A percentile compares a stretch with the other conserved stretches of the same genome.
Evolutionary conservation across 2,329 filamentous ascomycete genomes (phyloP).

Genomic region (Neonectria sp.): DNA sequence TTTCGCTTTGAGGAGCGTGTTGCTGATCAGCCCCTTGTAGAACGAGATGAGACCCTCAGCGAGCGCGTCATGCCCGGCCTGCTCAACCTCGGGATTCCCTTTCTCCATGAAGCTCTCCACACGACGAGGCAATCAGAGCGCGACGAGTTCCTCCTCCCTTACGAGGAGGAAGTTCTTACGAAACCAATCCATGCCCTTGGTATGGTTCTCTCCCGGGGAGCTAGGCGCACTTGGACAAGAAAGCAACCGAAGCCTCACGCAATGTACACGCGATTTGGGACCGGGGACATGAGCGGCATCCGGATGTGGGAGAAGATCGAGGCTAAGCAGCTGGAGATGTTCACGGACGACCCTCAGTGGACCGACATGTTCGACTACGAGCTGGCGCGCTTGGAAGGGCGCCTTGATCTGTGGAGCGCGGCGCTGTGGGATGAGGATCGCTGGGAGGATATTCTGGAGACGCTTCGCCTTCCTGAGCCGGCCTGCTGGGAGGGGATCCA

Average conservation of each 20-base stretch:
- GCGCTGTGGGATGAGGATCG: conserved; percentile 31
- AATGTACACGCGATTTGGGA: conserved; percentile 26
- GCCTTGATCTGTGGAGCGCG: conserved; percentile 29
- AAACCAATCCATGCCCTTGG: conserved; percentile 18
- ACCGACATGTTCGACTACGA: conserved; percentile 17
- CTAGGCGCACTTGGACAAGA: conserved; percentile 24
- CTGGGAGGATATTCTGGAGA: conserved; percentile 24
- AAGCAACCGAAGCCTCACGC: not conserved
- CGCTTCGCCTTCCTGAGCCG: conserved; percentile 2
- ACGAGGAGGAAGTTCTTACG: not conserved
- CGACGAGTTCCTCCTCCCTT: conserved; percentile 8
- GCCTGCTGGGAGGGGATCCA: conserved; percentile 7
- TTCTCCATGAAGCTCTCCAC: conserved; percentile 27
- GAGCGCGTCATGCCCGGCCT: conserved; percentile 28
- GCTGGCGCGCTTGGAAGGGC: conserved; percentile 18
- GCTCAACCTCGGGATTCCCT: conserved; percentile 21
- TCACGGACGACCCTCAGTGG: not conserved
- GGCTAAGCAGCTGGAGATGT: conserved; percentile 1
- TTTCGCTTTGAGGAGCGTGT: not conserved
- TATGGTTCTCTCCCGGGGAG: conserved; percentile 29
- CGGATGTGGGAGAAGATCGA: conserved; percentile 26
- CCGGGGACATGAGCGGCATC: conserved; percentile 4
- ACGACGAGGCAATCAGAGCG: not conserved
- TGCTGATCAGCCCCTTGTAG: not conserved
- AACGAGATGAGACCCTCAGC: conserved; percentile 3